Conservation (phyloP, 805 yeast species). For the Saturnispora gosingensis region DNA sequence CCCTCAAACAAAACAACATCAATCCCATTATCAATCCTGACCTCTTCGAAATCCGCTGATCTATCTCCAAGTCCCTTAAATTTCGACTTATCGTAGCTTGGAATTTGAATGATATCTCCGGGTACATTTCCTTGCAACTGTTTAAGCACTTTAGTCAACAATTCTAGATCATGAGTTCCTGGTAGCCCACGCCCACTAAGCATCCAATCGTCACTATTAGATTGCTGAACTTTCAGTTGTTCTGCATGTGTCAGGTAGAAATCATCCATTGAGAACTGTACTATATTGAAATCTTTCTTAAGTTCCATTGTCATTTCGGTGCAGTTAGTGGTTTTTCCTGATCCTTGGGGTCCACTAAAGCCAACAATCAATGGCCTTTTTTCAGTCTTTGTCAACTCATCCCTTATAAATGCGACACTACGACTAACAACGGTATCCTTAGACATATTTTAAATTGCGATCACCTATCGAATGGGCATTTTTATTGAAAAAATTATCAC, state of each 20-base stretch:
- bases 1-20: constrained; percentile 82
- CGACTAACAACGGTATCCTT: constrained; percentile 4
- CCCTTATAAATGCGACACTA: constrained; percentile 17
- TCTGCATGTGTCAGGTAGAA: constrained; percentile 61
- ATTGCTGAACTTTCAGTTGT: constrained; percentile 39
- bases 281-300: constrained; percentile 11
- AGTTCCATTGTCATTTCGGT: constrained; percentile 31
- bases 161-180: constrained; percentile 76
- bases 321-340: constrained; percentile 61
- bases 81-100: constrained; percentile 71
- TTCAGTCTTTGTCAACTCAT: constrained; percentile 22
- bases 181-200: constrained; percentile 79
- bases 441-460: neutral
- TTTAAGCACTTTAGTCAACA: constrained; percentile 32
- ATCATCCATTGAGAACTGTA: constrained; percentile 74
- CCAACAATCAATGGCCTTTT: constrained; percentile 36
- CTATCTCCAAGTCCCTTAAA: constrained; percentile 77
- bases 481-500: neutral
- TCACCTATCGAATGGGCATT: neutral
- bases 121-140: constrained; percentile 21
- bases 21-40: constrained; percentile 26
- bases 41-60: constrained; percentile 32
- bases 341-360: constrained; percentile 69
- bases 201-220: constrained; percentile 33
- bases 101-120: constrained; percentile 32